Evolutionary conservation across 2,329 filamentous ascomycete species (phyloP).

Genomic region (Colletotrichum navitas): DNA sequence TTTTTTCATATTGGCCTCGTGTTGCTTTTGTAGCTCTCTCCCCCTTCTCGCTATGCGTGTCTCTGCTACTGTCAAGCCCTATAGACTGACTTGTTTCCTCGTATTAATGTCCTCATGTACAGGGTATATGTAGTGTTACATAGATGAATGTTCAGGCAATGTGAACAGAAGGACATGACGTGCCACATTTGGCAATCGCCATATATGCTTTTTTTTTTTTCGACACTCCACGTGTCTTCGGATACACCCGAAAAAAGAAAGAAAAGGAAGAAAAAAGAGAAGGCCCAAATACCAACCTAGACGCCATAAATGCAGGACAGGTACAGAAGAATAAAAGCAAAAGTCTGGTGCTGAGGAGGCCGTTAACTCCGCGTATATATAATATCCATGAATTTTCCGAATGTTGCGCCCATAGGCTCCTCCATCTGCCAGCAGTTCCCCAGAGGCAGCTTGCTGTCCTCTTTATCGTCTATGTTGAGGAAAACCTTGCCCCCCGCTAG

Average conservation of each 20-base stretch:
- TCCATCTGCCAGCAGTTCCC: slow-evolving; percentile 51
- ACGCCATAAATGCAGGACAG: slow-evolving; percentile 36
- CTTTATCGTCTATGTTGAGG: slow-evolving; percentile 46
- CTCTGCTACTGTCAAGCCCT: neutral
- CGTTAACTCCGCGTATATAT: slow-evolving; percentile 47
- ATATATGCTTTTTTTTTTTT: slow-evolving; percentile 1
- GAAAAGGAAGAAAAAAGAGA: neutral
- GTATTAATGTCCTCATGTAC: slow-evolving; percentile 35
- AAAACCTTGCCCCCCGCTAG: slow-evolving; percentile 50
- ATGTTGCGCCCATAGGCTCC: slow-evolving; percentile 51
- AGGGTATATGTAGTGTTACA: slow-evolving; percentile 42
- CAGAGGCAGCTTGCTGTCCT: slow-evolving; percentile 46
- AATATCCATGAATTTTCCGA: slow-evolving; percentile 55
- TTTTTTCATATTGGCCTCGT: slow-evolving; percentile 14
- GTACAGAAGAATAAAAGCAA: slow-evolving; percentile 18
- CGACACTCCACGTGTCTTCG: neutral
- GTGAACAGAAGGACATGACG: slow-evolving; percentile 9
- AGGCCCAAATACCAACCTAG: neutral
- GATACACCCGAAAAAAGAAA: neutral
- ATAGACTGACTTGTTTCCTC: slow-evolving; percentile 11
- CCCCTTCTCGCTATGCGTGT: slow-evolving; percentile 4
- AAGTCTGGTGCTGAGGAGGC: slow-evolving; percentile 14
- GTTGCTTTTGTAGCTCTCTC: slow-evolving; percentile 2
- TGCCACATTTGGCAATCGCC: neutral
- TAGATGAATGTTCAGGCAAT: slow-evolving; percentile 13